A percentile compares a stretch with the other conserved stretches of the same genome.
Evolutionary conservation across 768 basidiomycete species (phyloP).

Genomic region (Rhodotorula toruloides): DNA sequence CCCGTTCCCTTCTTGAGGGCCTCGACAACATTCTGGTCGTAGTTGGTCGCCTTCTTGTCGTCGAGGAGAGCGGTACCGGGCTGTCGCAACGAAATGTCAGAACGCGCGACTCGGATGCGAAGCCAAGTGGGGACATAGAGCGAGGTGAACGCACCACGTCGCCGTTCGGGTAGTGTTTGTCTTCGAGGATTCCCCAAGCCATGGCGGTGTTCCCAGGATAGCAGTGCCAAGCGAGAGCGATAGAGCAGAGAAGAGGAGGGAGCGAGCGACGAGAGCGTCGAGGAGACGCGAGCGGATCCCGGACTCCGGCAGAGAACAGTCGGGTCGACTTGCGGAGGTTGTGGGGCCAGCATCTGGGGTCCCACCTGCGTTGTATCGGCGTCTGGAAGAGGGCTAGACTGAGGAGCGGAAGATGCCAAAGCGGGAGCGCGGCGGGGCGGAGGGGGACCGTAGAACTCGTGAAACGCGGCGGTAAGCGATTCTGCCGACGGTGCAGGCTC

Average conservation of each 20-base stretch:
- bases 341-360: too few species aligned
- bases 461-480: too few species aligned
- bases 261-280: neutral
- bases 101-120: neutral
- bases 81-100: too few species aligned
- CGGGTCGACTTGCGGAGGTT: neutral
- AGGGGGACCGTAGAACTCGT: too few species aligned
- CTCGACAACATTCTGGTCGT: slow-evolving; percentile 12
- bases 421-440: too few species aligned
- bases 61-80: slow-evolving; percentile 25
- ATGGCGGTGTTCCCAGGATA: slow-evolving; percentile 35
- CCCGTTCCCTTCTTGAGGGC: slow-evolving; percentile 40
- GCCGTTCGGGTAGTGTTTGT: slow-evolving; percentile 25
- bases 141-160: neutral
- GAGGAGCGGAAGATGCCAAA: too few species aligned
- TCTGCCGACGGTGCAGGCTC: too few species aligned
- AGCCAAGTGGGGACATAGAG: neutral
- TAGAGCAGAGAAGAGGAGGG: neutral
- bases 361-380: too few species aligned
- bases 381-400: too few species aligned
- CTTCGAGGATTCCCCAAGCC: slow-evolving; percentile 37
- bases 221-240: neutral
- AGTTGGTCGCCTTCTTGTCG: slow-evolving; percentile 6
- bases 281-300: too few species aligned
- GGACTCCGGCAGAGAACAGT: too few species aligned